Base-by-base conservation (phyloP, 139 green algal genomes). In the Mychonastes homosphaera region DNA sequence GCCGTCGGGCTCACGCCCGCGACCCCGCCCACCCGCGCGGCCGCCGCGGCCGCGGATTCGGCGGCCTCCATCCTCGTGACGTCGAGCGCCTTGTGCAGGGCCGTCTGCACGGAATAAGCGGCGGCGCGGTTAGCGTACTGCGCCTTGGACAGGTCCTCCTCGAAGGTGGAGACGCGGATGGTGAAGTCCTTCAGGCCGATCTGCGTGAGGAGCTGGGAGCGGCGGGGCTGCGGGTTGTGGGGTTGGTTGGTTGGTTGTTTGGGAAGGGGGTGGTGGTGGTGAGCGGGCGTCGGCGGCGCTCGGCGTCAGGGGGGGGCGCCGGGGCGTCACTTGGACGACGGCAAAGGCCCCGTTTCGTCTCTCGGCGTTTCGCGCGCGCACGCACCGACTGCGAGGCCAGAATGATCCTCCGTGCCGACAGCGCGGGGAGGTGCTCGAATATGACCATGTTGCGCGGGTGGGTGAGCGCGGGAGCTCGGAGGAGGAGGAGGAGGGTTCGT, bases 81-180 rank as follows among this genome's bases (percentile, higher is more conserved):
- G 36, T 92, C 81, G 19, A 81, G 44, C 2, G 77, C 83, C 58
- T 95, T 95, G 52, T 84, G 66, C 2, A 26, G 63, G 0, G 86
- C 83, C 19, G 86, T 95, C 12, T 68, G 69, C 3, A 65, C n/a
- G 0, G 86, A 86, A 43, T 95, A 95, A 21, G 78, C 72, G 18
- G 50, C 75, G 10, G 69, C 71, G n/a, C n/a, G n/a, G 2, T 28
- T 69, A 3, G 41, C 27, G 33, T 73, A 82, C 1, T 33, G 21
- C 2, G 56, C 34, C 44, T 90, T 87, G 9, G 72, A 67, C 26
- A 95, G 50, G 24, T 71, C 78, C 70, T 95, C 86, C 16, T 88
- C 86, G 51, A 95, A 95, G 6, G 45, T 74, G 27, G 78, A 87
- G 3, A 74, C 60, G 10, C 86, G 36, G 27, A 90, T n/a, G n/a